Evolutionary conservation across 1,284 basidiomycete genomes (phyloP).

Genomic region (Volvariella volvacea): DNA sequence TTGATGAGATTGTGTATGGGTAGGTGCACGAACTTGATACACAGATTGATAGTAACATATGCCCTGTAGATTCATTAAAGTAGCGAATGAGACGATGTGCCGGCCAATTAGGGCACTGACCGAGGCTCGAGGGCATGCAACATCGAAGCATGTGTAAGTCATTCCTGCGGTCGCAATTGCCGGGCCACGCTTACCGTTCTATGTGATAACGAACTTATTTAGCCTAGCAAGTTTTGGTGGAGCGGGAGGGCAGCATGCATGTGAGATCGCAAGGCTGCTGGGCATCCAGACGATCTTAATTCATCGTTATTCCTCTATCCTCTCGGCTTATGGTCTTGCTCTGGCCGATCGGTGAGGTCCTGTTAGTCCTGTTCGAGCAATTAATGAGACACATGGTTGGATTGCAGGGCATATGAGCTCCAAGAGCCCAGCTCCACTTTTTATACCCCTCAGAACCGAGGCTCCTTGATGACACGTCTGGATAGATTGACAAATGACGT

Average conservation of each 20-base stretch:
- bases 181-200: slow-evolving; percentile 1
- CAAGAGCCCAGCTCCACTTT: slow-evolving; percentile 84
- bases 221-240: slow-evolving; percentile 87
- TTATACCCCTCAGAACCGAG: slow-evolving; percentile 52
- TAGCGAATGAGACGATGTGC: slow-evolving; percentile 94
- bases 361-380: slow-evolving; percentile 1
- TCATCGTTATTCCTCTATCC: slow-evolving; percentile 80
- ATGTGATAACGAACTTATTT: too few relatives aligned
- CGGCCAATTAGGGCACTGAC: slow-evolving; percentile 89
- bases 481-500: slow-evolving; percentile 66
- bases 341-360: slow-evolving; percentile 82
- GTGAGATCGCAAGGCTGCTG: slow-evolving; percentile 76
- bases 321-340: slow-evolving; percentile 87
- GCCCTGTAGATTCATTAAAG: slow-evolving; percentile 72
- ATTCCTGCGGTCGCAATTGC: not conserved
- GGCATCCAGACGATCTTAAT: slow-evolving; percentile 83
- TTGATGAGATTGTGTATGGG: slow-evolving; percentile 91
- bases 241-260: slow-evolving; percentile 89
- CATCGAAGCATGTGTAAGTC: slow-evolving; percentile 72
- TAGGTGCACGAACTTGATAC: slow-evolving; percentile 24
- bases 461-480: slow-evolving; percentile 54
- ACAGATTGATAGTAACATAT: not conserved
- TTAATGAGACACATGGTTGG: slow-evolving; percentile 1
- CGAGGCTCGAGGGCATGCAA: slow-evolving; percentile 84
- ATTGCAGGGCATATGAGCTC: slow-evolving; percentile 65